Evolutionary conservation across 2,329 filamentous ascomycete species (phyloP).

Genomic region (Madurella mycetomatis): DNA sequence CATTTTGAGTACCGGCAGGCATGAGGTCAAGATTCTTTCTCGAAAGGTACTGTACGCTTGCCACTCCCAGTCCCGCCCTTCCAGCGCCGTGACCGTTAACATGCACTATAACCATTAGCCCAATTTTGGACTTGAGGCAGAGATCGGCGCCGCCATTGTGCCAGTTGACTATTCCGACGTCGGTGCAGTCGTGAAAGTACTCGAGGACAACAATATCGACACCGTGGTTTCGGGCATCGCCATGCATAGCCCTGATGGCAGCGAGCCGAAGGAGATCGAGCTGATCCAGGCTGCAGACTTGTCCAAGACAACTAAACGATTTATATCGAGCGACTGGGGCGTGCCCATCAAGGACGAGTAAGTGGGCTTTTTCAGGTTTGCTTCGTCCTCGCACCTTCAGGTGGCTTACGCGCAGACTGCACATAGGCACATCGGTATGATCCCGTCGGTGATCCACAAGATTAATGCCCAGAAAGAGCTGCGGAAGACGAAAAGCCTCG

Average conservation of each 20-base stretch:
- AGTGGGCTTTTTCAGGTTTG: conserved; percentile 2
- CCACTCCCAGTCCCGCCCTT: no score
- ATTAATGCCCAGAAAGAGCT: conserved; percentile 21
- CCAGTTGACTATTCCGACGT: conserved; percentile 29
- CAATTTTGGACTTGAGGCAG: conserved; percentile 12
- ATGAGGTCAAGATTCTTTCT: conserved; percentile 38
- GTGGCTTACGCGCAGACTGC: background rate
- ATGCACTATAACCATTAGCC: background rate
- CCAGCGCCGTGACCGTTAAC: no score
- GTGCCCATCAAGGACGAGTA: conserved; percentile 32
- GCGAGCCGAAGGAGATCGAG: conserved; percentile 16
- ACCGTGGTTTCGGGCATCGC: conserved; percentile 42
- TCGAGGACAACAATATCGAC: conserved; percentile 37
- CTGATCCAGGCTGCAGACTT: conserved; percentile 41
- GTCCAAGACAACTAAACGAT: conserved; percentile 35
- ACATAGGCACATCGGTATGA: background rate
- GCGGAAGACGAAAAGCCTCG: conserved; percentile 29
- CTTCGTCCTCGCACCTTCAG: background rate
- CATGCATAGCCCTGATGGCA: conserved; percentile 27
- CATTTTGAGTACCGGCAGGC: conserved; percentile 32
- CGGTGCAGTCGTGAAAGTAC: conserved; percentile 19
- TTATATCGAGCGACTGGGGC: conserved; percentile 42
- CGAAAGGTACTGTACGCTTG: conserved; percentile 32
- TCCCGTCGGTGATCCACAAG: conserved; percentile 11
- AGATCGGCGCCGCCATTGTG: conserved; percentile 27